These are phyloP conservation scores for Neoconidiobolus thromboides DNA, from an alignment of 371 early-diverging fungal genomes.

Conservation along the genomic window DNA sequence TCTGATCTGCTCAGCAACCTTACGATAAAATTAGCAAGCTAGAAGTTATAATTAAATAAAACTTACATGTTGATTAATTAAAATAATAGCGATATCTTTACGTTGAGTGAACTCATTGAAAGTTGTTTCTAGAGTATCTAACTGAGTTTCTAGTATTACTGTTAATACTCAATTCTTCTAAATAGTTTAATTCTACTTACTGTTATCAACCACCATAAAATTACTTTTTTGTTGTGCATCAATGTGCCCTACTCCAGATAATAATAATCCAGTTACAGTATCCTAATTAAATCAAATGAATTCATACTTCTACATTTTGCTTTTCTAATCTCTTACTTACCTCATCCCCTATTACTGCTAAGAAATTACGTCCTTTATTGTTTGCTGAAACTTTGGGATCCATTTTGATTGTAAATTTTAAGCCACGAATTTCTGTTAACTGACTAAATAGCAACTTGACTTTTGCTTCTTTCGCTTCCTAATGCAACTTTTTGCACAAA, in stretches of 20 bases:
- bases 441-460: no score
- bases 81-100: constrained; percentile 92
- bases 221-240: constrained; percentile 67
- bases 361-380: constrained; percentile 36
- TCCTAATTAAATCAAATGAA: constrained; percentile 31
- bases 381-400: background rate
- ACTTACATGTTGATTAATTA: constrained; percentile 90
- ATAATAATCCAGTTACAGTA: constrained; percentile 88
- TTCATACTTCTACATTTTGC: background rate
- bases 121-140: constrained; percentile 69
- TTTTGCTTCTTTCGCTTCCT: no score
- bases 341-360: constrained; percentile 95
- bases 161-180: no score
- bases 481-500: no score
- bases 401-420: background rate
- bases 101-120: constrained; percentile 75
- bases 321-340: constrained; percentile 16
- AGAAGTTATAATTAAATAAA: background rate
- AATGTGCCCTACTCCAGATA: constrained; percentile 92
- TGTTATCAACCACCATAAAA: constrained; percentile 87
- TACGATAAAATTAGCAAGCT: background rate
- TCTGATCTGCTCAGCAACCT: constrained; percentile 90
- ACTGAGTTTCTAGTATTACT: constrained; percentile 55
- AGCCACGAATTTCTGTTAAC: background rate
- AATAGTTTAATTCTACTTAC: constrained; percentile 23